Conservation (phyloP, 345 rosid genomes). For the Eucalyptus marginata region DNA sequence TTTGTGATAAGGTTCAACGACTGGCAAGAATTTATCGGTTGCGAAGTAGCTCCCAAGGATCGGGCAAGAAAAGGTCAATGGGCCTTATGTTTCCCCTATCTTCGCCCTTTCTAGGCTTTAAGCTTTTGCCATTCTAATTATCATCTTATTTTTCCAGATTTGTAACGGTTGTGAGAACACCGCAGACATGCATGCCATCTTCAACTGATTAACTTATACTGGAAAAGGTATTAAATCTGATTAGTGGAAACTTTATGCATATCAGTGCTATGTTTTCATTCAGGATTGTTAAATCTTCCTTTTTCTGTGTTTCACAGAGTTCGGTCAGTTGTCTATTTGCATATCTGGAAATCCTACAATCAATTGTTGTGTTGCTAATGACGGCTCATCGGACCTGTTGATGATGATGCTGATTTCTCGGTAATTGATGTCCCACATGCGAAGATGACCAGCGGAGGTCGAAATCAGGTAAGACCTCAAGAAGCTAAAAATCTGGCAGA, state of each 20-base stretch:
- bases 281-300: not conserved
- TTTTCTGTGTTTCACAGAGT: not conserved
- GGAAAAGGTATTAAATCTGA: slow-evolving; percentile 31
- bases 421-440: slow-evolving; percentile 23
- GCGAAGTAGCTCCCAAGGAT: slow-evolving; percentile 48
- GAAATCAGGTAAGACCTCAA: not conserved
- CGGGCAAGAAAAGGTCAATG: slow-evolving; percentile 74
- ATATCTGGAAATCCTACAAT: not conserved
- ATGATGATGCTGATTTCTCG: slow-evolving; percentile 48
- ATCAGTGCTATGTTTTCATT: not conserved
- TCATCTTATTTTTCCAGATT: slow-evolving; percentile 23
- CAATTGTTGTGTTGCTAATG: not conserved
- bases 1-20: slow-evolving; percentile 30
- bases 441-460: slow-evolving; percentile 18
- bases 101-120: not conserved
- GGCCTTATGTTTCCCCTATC: not conserved
- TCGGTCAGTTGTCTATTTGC: not conserved
- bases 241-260: not conserved
- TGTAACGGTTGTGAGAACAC: slow-evolving; percentile 57
- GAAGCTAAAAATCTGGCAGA: not conserved
- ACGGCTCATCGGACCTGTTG: slow-evolving; percentile 63
- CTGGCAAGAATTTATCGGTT: slow-evolving; percentile 71
- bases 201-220: slow-evolving; percentile 60
- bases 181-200: slow-evolving; percentile 78
- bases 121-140: not conserved